Evolutionary conservation across 495 filamentous ascomycete genomes (phyloP).

Genomic region (Penicillium cosmopolitanum): DNA sequence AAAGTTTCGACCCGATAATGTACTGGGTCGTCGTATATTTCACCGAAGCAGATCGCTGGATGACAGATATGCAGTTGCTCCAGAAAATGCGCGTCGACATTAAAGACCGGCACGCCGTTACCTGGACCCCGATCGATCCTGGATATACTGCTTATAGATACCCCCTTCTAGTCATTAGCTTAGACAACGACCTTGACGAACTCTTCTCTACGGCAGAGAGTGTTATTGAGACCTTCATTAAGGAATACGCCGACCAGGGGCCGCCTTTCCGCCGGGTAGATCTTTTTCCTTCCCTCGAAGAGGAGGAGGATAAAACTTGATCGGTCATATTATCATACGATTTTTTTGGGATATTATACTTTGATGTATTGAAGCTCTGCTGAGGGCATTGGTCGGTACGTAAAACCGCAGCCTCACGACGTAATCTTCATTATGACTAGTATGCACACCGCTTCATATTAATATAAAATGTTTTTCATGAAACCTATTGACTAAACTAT

Average conservation of each 20-base stretch:
- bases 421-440: background rate
- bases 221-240: background rate
- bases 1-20: background rate
- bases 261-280: background rate
- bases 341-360: background rate
- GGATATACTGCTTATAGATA: background rate
- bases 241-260: background rate
- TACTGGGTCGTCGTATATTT: background rate
- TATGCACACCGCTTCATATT: background rate
- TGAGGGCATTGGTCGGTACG: slow-evolving; percentile 5
- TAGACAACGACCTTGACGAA: background rate
- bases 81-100: background rate
- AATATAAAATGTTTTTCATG: no score
- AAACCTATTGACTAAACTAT: no score
- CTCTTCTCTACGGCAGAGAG: background rate
- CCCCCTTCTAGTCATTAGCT: background rate
- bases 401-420: slow-evolving; percentile 4
- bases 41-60: background rate
- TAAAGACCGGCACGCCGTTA: background rate
- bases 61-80: background rate
- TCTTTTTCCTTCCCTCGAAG: background rate
- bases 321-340: background rate
- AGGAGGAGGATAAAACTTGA: no score
- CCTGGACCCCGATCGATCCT: background rate
- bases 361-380: background rate